Conservation (phyloP, 306 rosid species). For the Acacia crassicarpa region DNA sequence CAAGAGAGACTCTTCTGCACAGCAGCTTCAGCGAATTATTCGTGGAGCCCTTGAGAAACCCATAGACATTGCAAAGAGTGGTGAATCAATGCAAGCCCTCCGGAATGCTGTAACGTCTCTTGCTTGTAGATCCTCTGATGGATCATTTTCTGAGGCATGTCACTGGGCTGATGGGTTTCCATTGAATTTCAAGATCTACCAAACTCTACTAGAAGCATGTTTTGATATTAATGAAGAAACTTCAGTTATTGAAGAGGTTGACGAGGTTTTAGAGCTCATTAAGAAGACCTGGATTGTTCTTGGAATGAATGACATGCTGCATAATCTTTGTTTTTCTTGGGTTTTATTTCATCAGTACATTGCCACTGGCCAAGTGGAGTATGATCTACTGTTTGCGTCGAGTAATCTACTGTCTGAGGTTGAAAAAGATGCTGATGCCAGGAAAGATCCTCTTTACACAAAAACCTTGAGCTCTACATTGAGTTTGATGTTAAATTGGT, state of each 20-base stretch:
- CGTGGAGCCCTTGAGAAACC: constrained; percentile 69
- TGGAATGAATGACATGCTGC: constrained; percentile 79
- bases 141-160: constrained; percentile 58
- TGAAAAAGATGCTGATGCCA: constrained; percentile 58
- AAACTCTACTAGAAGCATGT: constrained; percentile 81
- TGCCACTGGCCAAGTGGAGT: constrained; percentile 70
- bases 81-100: constrained; percentile 65
- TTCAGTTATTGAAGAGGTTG: constrained; percentile 83
- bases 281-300: constrained; percentile 95
- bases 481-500: constrained; percentile 65
- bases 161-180: constrained; percentile 99
- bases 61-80: constrained; percentile 53
- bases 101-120: constrained; percentile 66
- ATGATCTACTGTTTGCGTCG: constrained; percentile 82
- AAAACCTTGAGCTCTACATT: constrained; percentile 53
- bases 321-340: constrained; percentile 85
- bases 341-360: constrained; percentile 78
- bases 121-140: constrained; percentile 75
- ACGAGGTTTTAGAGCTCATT: constrained; percentile 86
- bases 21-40: constrained; percentile 57
- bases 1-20: constrained; percentile 60
- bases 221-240: constrained; percentile 75
- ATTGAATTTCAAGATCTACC: constrained; percentile 86
- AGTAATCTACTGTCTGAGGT: constrained; percentile 72
- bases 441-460: constrained; percentile 52